Percentiles rank a stretch among this genome's conserved stretches.
phyloP scores from a whole-genome alignment of 495 filamentous ascomycete species.

The Bathelium albidoporum region DNA sequence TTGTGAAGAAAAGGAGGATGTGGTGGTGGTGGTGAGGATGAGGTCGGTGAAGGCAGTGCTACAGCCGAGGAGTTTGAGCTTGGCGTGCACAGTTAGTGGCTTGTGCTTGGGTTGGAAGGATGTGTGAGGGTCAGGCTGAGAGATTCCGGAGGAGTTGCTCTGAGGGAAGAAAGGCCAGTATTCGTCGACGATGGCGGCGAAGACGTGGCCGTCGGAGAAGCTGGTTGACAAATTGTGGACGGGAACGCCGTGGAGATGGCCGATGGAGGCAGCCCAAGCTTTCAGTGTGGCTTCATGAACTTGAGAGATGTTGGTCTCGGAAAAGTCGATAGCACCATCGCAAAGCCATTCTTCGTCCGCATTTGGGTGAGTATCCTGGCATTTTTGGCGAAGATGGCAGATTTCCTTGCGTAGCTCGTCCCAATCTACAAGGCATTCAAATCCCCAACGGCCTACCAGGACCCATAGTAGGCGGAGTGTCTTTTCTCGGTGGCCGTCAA shows the following conservation, averaged over 20 bases:
- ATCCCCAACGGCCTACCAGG: slow-evolving; percentile 48
- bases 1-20: background rate
- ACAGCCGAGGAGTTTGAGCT: slow-evolving; percentile 28
- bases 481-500: slow-evolving; percentile 59
- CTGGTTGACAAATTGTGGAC: slow-evolving; percentile 50
- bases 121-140: background rate
- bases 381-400: background rate
- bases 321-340: slow-evolving; percentile 13
- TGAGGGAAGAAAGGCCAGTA: slow-evolving; percentile 38
- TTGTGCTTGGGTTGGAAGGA: background rate
- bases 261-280: slow-evolving; percentile 45
- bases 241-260: slow-evolving; percentile 35
- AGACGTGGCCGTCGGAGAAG: slow-evolving; percentile 48
- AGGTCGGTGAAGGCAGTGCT: slow-evolving; percentile 28
- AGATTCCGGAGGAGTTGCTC: background rate
- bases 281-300: slow-evolving; percentile 33
- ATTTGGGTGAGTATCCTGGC: background rate
- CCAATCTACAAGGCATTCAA: slow-evolving; percentile 46
- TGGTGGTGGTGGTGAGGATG: slow-evolving; percentile 15
- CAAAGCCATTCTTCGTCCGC: slow-evolving; percentile 18
- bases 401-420: slow-evolving; percentile 23
- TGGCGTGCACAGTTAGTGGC: slow-evolving; percentile 17
- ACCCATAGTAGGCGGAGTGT: slow-evolving; percentile 54
- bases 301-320: slow-evolving; percentile 1
- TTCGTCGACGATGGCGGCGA: slow-evolving; percentile 49